A percentile compares a stretch with the other conserved stretches of the same genome.
Conservation (phyloP, 768 basidiomycete genomes). For the Epithele typhae region DNA sequence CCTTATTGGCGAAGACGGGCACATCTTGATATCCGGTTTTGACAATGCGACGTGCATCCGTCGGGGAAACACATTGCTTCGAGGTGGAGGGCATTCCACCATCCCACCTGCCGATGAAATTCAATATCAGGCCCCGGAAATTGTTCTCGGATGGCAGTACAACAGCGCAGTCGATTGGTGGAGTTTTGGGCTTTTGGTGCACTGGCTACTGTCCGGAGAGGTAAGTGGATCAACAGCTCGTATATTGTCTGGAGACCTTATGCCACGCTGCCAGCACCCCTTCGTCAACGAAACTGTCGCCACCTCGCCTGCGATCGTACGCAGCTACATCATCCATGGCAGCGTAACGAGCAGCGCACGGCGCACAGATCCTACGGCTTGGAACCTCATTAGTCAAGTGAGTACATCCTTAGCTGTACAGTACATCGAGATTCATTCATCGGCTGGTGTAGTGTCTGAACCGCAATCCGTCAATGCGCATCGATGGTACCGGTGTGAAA, state of each 20-base stretch:
- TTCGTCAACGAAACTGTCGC: conserved; percentile 22
- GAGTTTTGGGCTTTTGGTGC: conserved; percentile 49
- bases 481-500: conserved; percentile 37
- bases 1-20: conserved; percentile 40
- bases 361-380: no score
- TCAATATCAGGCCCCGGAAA: conserved; percentile 46
- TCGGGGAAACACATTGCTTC: conserved; percentile 3
- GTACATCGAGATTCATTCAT: no score
- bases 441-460: conserved; percentile 48
- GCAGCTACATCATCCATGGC: conserved; percentile 32
- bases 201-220: conserved; percentile 44
- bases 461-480: conserved; percentile 47
- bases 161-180: conserved; percentile 53
- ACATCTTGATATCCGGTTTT: conserved; percentile 43
- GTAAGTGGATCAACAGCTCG: conserved; percentile 35
- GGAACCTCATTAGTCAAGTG: no score
- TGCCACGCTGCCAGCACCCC: conserved; percentile 34
- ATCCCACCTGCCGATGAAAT: neutral
- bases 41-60: conserved; percentile 25
- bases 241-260: neutral
- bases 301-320: conserved; percentile 26
- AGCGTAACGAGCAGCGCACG: no score
- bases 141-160: conserved; percentile 51
- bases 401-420: no score
- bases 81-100: neutral